A percentile compares a stretch with the other conserved stretches of the same genome.
Conservation (phyloP, 2,329 filamentous ascomycete genomes). For the Amauroascus niger region DNA sequence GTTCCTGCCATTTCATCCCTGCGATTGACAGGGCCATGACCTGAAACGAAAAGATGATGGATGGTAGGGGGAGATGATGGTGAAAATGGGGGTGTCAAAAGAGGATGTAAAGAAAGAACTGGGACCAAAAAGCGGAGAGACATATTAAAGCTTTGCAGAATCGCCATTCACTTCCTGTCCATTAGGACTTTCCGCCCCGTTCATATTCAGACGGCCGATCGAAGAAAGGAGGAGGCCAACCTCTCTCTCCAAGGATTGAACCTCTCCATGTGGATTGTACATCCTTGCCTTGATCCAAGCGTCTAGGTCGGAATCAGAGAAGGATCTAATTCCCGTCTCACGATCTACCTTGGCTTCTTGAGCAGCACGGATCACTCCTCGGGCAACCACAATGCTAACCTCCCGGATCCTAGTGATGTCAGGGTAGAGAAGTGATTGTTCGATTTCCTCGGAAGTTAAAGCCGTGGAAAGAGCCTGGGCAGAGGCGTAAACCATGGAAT, state of each 20-base stretch:
- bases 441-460: conserved; percentile 70
- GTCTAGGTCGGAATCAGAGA: conserved; percentile 38
- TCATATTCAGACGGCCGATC: conserved; percentile 18
- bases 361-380: conserved; percentile 87
- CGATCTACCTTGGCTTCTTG: conserved; percentile 64
- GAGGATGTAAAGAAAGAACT: conserved; percentile 2
- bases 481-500: conserved; percentile 94
- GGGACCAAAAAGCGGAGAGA: background rate
- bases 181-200: conserved; percentile 9
- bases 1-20: background rate
- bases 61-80: background rate
- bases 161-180: conserved; percentile 12
- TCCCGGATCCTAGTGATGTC: conserved; percentile 84
- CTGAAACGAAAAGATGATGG: too few relatives aligned
- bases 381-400: conserved; percentile 73
- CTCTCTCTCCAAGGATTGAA: conserved; percentile 39
- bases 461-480: conserved; percentile 70
- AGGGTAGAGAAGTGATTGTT: conserved; percentile 80
- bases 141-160: conserved; percentile 9
- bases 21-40: background rate
- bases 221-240: conserved; percentile 36
- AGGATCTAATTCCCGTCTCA: conserved; percentile 35
- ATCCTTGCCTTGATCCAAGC: conserved; percentile 42
- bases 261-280: conserved; percentile 42
- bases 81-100: background rate